Evolutionary conservation across 495 filamentous ascomycete genomes (phyloP), one percentile per base, ranked within the genome.

Genomic region (Xylaria flabelliformis): DNA sequence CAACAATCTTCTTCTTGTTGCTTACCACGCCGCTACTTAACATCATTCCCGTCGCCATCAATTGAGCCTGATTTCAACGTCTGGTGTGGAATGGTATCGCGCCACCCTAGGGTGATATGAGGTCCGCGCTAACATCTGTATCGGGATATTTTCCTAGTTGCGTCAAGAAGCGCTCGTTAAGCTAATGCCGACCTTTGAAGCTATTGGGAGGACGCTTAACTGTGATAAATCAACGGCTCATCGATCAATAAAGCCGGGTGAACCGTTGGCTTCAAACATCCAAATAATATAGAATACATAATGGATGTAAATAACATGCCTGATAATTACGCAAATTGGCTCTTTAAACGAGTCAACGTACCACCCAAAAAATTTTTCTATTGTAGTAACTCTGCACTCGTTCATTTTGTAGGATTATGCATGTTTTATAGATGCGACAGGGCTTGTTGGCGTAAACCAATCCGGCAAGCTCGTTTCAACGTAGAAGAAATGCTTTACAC

Each of bases 381-480:
- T 15, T 32, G 26, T 15, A 36, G 13, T 32, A 7, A 36, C 13
- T 10, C 8, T 24, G 42, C 32, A 29, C 21, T 10, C 8, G 55
- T 34, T 42, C 32, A 2, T n/a, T 15, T 32, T 64, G 44, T 29
- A 41, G n/a, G 41, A 24, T 19, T 46, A 13, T 64, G n/a, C 58
- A 58, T 71, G 34, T 55, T n/a, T 34, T 19, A 44, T 41, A 53
- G 29, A 39, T 9, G 39, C 8, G 36, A 50, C 10, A 4, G n/a
- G 24, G 39, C 26, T 44, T 24, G 48, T 26, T 8, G 17, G 39
- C 12, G 6, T 21, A 29, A 53, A 50, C 13, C 5, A 64, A 55
- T 64, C 15, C 5, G 44, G 56, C 42, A 64, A 41, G 19, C n/a
- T 34, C 36, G 32, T 46, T 64, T n/a, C 58, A 51, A 63, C 8